Evolutionary conservation across 129 eudicot species (phyloP), one percentile per base, ranked within the genome.

Genomic region (Calendula officinalis): DNA sequence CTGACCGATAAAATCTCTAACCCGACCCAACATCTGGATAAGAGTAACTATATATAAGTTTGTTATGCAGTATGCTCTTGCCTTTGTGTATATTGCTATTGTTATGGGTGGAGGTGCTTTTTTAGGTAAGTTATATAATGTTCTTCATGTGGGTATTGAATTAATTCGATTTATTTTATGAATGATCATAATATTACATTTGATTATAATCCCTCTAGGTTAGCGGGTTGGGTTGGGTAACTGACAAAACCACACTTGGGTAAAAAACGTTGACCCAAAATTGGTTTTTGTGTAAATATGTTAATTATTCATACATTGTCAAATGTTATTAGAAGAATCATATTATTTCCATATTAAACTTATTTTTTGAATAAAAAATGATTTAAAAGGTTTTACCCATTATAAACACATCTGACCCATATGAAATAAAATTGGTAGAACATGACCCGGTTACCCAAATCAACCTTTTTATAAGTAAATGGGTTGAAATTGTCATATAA

Each of bases 81-180:
- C 61, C 56, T 66, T 82, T 33, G 68, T 82, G 16, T 82, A 64
- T 66, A 71, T 82, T 13, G 86, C 86, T 36, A 33, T 82, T 64
- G 80, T 66, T 55, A 65, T 70, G 62, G 86, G 86, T 63, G 16
- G 70, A 2, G 78, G 80, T 35, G 82, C 83, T 27, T 82, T 77
- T 68, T 52, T 82, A 3, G 87, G 87, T 82, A 77, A 44, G 75
- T 60, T n/a, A n/a, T n/a, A n/a, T 50, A 22, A 33, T 58, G 39
- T 32, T 59, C 47, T 56, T 68, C 58, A 59, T n/a, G 60, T 34
- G 56, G 33, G 30, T 22, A 22, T 22, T 22, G 30, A 22, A 22
- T 22, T 22, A 22, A 22, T 22, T 22, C 1, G 30, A 22, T 22
- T 22, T 22, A 22, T 0, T 22, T 22, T 22, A 22, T 22, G 1